Evolutionary conservation across 2,329 filamentous ascomycete species (phyloP), one percentile per base, ranked within the genome.

Genomic region (Apiospora hydei): DNA sequence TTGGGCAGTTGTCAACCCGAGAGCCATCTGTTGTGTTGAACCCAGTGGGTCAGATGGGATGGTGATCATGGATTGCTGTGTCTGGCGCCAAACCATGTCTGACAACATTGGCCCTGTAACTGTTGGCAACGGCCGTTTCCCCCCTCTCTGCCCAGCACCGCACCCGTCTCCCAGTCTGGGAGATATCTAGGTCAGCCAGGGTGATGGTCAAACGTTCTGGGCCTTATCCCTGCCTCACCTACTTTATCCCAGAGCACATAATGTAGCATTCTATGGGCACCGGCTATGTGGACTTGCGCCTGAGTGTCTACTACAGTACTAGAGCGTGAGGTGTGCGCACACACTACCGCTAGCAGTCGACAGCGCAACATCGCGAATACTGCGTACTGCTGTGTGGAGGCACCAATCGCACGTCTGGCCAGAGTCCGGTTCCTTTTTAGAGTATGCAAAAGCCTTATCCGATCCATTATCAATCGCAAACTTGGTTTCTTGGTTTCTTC

Each of bases 1-100:
- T 57, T 34, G 51, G 51, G 51, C 51, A 34, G 53, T 61, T 64
- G 34, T n/a, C 57, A 64, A n/a, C 34, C 57, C 53, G 53, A 38
- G 53, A 38, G 53, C 53, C 57, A 41, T 64, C 34, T 64, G 34
- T 64, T 64, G 21, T 41, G 34, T 21, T 64, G 34, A 41, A 41
- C 57, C 34, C 34, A 18, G 57, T 64, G 57, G 57, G 30, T n/a
- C 67, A 68, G 43, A 49, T 46, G 46, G 64, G 34, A 34, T 43
- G 69, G 51, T 43, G 49, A 70, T 70, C 69, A 70, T 70, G 69
- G 69, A 70, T 53, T 49, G 69, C 69, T 61, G 69, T 53, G 69
- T 51, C 51, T 70, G 46, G 68, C 49, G 41, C 41, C 66, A 68
- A 47, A 47, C 66, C 66, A 46, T 68, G 66, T 46, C 66, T 30